Conservation (phyloP, 1,139 yeast genomes). For the Blastobotrys persicus region DNA sequence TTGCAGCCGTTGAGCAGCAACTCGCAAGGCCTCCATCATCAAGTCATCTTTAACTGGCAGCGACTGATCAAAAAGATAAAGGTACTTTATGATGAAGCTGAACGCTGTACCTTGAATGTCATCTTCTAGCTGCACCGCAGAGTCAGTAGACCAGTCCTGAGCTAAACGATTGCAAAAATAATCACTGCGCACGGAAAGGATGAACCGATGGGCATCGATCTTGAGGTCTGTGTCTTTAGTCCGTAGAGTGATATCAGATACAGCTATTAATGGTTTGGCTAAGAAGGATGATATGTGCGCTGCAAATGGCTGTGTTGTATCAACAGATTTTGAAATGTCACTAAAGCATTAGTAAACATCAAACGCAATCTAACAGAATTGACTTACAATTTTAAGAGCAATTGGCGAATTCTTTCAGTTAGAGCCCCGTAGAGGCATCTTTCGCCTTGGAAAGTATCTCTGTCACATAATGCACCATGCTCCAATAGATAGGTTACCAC, state of each 20-base stretch:
- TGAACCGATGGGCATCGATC: conserved; percentile 38
- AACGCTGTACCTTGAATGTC: conserved; percentile 35
- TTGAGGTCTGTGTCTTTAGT: not conserved
- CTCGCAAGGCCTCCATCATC: conserved; percentile 32
- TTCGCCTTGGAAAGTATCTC: conserved; percentile 79
- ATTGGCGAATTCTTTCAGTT: conserved; percentile 59
- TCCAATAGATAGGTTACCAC: conserved; percentile 60
- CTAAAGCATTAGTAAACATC: not conserved
- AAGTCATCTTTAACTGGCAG: conserved; percentile 37
- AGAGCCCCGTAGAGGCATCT: conserved; percentile 77
- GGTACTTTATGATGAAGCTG: conserved; percentile 46
- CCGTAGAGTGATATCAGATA: not conserved
- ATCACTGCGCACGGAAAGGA: conserved; percentile 40
- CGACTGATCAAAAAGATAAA: conserved; percentile 49
- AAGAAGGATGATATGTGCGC: conserved; percentile 59
- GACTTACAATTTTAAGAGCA: conserved; percentile 48
- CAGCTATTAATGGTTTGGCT: conserved; percentile 26
- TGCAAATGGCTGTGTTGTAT: conserved; percentile 70
- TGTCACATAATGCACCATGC: conserved; percentile 71
- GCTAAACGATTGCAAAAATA: conserved; percentile 28
- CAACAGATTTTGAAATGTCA: conserved; percentile 68
- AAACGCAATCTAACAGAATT: not conserved
- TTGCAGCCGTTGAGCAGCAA: conserved; percentile 40
- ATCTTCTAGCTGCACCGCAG: conserved; percentile 27
- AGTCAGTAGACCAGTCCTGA: conserved; percentile 15